Evolutionary conservation across 495 filamentous ascomycete genomes (phyloP), one percentile per base, ranked within the genome.

Genomic region (Astrocystis sublimbata): DNA sequence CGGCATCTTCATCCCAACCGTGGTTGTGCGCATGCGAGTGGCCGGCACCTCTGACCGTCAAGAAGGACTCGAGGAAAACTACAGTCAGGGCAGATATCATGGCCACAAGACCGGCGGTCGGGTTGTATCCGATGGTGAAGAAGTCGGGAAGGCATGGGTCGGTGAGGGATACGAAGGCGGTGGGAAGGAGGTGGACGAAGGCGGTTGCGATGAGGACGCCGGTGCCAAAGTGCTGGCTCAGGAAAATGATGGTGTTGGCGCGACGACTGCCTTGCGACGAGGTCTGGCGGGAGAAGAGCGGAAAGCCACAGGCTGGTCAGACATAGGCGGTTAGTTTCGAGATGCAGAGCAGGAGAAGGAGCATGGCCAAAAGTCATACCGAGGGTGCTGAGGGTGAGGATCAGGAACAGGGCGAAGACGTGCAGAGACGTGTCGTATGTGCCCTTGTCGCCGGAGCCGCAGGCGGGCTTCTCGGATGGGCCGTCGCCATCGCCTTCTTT

Each of bases 161-260:
- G 21, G 88, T 91, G 33, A 96, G 79, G 7, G 91, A 93, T 40
- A 83, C 74, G 71, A 93, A 93, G 33, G 91, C 91, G 3, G 90
- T 93, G 10, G 91, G 91, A 4, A 96, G 88, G 8, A 88, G 78
- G 73, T 94, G 91, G 26, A 94, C 91, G 69, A 96, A 96, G 43
- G 91, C 91, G n/a, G 91, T 93, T 19, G 91, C 90, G 62, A 94
- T 89, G 31, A 96, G 76, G 8, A 96, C 91, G 23, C 91, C 91
- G 5, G 91, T 94, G 38, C 91, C 91, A 65, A 96, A 93, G 74
- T 93, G 89, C 53, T 90, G 88, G 30, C 88, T 90, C 46, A 89
- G 72, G 74, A 92, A 92, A 63, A 93, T 76, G 63, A 86, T 81
- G 60, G 67, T 78, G 53, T 68, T 71, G 64, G 81, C 75, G 45